A percentile compares a stretch with the other conserved stretches of the same genome.
These are phyloP conservation scores for Stevia rebaudiana DNA, from an alignment of 140 eudicot species.

Conservation along the genomic window DNA sequence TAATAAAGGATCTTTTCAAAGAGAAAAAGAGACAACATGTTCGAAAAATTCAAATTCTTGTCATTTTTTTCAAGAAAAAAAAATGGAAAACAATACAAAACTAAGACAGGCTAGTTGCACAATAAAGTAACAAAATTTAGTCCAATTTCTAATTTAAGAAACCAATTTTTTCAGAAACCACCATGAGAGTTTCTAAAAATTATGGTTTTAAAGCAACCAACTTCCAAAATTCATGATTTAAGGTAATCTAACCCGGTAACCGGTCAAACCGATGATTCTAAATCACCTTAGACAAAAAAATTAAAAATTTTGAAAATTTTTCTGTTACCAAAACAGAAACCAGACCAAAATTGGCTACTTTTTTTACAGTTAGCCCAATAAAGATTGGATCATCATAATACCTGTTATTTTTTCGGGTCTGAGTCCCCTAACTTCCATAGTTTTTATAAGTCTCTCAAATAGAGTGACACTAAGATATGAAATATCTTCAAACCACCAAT, in stretches of 20 bases:
- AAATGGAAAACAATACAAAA: neutral
- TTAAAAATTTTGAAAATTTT: neutral
- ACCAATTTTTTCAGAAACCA: neutral
- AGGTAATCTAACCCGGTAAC: neutral
- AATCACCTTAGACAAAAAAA: neutral
- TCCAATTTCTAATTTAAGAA: neutral
- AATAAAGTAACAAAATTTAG: neutral
- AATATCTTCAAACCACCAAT: constrained; percentile 98
- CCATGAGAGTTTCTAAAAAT: neutral
- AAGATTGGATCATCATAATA: constrained; percentile 23
- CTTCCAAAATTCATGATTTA: too few species aligned
- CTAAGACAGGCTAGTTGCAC: neutral
- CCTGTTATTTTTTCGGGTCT: constrained; percentile 73
- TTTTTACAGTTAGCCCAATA: neutral
- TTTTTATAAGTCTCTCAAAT: constrained; percentile 62
- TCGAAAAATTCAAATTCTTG: neutral
- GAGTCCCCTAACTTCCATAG: constrained; percentile 67
- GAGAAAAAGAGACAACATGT: neutral
- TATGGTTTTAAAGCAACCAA: neutral
- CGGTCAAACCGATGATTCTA: neutral
- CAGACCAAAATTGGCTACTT: neutral
- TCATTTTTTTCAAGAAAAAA: neutral
- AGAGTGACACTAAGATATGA: constrained; percentile 69
- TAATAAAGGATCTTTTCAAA: neutral
- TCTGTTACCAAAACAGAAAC: neutral